These are phyloP conservation scores for Globisporangium paroecandrum DNA, from an alignment of 352 stramenopile species.

Conservation along the genomic window DNA sequence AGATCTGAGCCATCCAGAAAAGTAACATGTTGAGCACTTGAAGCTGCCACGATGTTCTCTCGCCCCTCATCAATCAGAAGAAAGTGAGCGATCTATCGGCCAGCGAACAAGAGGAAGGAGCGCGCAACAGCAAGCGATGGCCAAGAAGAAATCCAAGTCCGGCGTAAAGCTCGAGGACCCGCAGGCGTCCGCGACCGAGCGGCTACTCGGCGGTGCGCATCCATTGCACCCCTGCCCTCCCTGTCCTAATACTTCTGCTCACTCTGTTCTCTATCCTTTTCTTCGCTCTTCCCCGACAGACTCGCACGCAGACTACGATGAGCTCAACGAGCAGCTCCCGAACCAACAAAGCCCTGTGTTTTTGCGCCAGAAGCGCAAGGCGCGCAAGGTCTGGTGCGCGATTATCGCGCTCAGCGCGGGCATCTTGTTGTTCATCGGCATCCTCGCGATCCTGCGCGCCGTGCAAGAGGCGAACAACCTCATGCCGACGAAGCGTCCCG, in stretches of 20 bases:
- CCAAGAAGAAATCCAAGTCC: slow-evolving; percentile 60
- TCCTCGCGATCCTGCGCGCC: slow-evolving; percentile 77
- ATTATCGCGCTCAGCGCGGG: slow-evolving; percentile 75
- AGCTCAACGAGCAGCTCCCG: slow-evolving; percentile 25
- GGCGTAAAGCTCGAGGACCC: slow-evolving; percentile 36
- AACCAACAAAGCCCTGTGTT: slow-evolving; percentile 35
- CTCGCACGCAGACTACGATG: slow-evolving; percentile 10
- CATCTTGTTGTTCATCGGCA: slow-evolving; percentile 77
- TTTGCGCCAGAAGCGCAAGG: slow-evolving; percentile 56
- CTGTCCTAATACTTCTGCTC: not conserved
- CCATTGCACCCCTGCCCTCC: not conserved
- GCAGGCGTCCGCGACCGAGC: slow-evolving; percentile 39
- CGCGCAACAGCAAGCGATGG: slow-evolving; percentile 45
- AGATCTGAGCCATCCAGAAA: too few species aligned
- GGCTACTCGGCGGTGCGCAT: slow-evolving; percentile 40
- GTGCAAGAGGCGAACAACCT: slow-evolving; percentile 77
- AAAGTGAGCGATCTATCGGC: slow-evolving; percentile 28
- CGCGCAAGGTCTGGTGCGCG: slow-evolving; percentile 74
- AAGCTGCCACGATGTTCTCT: slow-evolving; percentile 22
- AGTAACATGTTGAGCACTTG: slow-evolving; percentile 17
- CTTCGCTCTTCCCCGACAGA: not conserved
- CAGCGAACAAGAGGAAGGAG: slow-evolving; percentile 13
- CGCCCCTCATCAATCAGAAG: not conserved
- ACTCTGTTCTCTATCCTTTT: not conserved
- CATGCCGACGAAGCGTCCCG: slow-evolving; percentile 58